Evolutionary conservation across 495 filamentous ascomycete genomes (phyloP).

Genomic region (Aspergillus bertholletiae): DNA sequence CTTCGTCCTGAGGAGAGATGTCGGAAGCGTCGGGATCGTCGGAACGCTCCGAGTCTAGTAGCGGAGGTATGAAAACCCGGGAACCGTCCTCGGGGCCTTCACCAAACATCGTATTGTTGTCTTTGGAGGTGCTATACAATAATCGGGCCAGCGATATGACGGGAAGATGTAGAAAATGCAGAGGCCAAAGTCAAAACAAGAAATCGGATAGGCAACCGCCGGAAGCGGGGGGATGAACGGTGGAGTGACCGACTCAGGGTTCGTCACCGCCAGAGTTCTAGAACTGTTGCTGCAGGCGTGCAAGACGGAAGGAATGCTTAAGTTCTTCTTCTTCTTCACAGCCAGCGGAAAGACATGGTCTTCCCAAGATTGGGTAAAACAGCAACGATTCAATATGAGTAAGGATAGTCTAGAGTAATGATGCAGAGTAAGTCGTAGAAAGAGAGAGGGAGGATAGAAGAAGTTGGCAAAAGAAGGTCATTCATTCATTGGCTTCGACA

Average conservation of each 20-base stretch:
- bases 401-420: constrained; percentile 7
- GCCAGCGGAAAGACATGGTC: constrained; percentile 11
- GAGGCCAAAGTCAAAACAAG: background rate
- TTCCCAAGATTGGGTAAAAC: background rate
- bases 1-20: constrained; percentile 34
- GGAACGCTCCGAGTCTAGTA: constrained; percentile 35
- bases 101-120: constrained; percentile 28
- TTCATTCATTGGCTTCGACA: too few relatives aligned
- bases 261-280: constrained; percentile 10
- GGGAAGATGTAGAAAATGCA: constrained; percentile 7
- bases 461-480: too few relatives aligned
- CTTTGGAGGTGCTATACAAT: constrained; percentile 1
- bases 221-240: constrained; percentile 14
- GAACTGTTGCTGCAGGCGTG: constrained; percentile 1
- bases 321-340: constrained; percentile 11
- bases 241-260: background rate
- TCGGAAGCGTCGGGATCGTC: constrained; percentile 42
- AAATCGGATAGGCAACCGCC: constrained; percentile 6
- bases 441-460: constrained; percentile 7
- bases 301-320: background rate
- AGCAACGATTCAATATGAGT: constrained; percentile 4
- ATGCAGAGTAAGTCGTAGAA: constrained; percentile 8
- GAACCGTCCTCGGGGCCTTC: constrained; percentile 32
- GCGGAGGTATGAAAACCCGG: constrained; percentile 32
- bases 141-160: constrained; percentile 8